Percentiles rank a stretch among this genome's conserved stretches.
Evolutionary conservation across 2,329 filamentous ascomycete genomes (phyloP).

Genomic region (Cryoendolithus antarcticus): DNA sequence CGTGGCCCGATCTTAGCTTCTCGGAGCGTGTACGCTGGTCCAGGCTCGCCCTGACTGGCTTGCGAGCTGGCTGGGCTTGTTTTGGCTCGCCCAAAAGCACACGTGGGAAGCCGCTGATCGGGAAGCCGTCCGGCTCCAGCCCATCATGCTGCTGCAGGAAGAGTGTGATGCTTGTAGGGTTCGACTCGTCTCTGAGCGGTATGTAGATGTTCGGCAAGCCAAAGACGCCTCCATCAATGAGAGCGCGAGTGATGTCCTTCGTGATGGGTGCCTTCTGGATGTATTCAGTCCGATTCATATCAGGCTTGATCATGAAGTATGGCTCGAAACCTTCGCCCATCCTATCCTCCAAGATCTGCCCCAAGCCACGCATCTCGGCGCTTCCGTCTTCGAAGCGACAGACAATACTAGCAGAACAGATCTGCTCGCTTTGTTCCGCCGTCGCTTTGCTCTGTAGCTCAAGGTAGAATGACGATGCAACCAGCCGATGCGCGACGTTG

Average conservation of each 20-base stretch:
- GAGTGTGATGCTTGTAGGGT: conserved; percentile 20
- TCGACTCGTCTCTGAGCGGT: conserved; percentile 19
- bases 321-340: conserved; percentile 21
- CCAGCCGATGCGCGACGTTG: conserved; percentile 23
- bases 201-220: conserved; percentile 20
- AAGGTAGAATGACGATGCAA: conserved; percentile 28
- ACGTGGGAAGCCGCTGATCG: conserved; percentile 25
- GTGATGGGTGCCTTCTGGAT: conserved; percentile 5
- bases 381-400: conserved; percentile 25
- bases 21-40: neutral
- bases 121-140: conserved; percentile 21
- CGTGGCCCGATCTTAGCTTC: too few species aligned
- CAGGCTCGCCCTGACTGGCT: conserved; percentile 7
- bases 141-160: conserved; percentile 21
- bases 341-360: conserved; percentile 17
- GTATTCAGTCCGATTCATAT: conserved; percentile 11
- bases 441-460: conserved; percentile 22
- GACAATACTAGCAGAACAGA: conserved; percentile 19
- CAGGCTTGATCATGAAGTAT: conserved; percentile 16
- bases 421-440: conserved; percentile 19
- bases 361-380: conserved; percentile 20
- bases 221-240: conserved; percentile 20
- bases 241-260: conserved; percentile 13
- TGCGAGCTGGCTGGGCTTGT: conserved; percentile 6
- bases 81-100: conserved; percentile 18